These are phyloP conservation scores for Sarocladium kiliense DNA, from an alignment of 2,329 filamentous ascomycete species.

Conservation along the genomic window DNA sequence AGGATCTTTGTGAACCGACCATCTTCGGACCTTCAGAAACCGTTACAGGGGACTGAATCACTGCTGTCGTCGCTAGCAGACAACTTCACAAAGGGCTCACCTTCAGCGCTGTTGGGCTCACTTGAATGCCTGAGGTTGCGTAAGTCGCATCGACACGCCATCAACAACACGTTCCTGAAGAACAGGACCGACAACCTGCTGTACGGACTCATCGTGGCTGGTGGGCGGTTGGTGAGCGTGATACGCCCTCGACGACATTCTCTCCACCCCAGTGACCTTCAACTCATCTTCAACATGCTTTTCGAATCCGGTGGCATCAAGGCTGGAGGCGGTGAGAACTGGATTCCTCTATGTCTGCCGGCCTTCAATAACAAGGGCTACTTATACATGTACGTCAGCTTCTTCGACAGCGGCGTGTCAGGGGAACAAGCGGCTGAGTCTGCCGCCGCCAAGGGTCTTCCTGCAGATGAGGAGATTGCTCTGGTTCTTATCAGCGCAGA, in stretches of 20 bases:
- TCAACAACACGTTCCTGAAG: constrained; percentile 84
- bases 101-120: constrained; percentile 80
- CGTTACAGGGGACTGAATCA: constrained; percentile 85
- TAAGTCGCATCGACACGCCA: constrained; percentile 77
- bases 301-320: constrained; percentile 93
- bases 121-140: constrained; percentile 90
- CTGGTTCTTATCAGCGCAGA: constrained; percentile 89
- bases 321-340: constrained; percentile 86
- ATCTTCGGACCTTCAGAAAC: constrained; percentile 87
- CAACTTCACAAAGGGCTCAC: constrained; percentile 88
- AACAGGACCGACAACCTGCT: constrained; percentile 72
- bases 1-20: constrained; percentile 86
- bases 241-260: constrained; percentile 92
- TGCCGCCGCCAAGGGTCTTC: constrained; percentile 57
- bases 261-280: constrained; percentile 88
- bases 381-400: constrained; percentile 98
- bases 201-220: constrained; percentile 90
- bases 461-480: constrained; percentile 74
- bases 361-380: constrained; percentile 97
- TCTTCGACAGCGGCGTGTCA: constrained; percentile 59
- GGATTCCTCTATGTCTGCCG: constrained; percentile 92
- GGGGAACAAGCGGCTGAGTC: constrained; percentile 32
- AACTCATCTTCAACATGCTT: constrained; percentile 98
- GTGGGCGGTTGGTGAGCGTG: constrained; percentile 88
- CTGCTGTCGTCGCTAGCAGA: constrained; percentile 89